These are phyloP conservation scores for Didymella lethalis DNA, from an alignment of 2,329 filamentous ascomycete genomes.

Conservation along the genomic window DNA sequence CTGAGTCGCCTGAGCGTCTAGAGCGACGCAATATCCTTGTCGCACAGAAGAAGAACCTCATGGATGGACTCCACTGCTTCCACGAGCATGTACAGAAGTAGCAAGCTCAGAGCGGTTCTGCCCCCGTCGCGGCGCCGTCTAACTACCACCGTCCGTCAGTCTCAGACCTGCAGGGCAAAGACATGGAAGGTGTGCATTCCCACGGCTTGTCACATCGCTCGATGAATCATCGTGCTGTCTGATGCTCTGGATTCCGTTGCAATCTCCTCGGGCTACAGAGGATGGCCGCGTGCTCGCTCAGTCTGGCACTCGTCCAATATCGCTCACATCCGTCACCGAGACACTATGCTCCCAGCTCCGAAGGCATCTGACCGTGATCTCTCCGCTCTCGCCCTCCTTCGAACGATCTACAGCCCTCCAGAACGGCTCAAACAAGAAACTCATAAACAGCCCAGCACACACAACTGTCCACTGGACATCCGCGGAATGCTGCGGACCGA, in stretches of 20 bases:
- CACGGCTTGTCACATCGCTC: not conserved
- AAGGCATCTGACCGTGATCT: slow-evolving; percentile 60
- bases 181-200: not conserved
- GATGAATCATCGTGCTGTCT: not conserved
- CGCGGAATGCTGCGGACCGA: too few relatives aligned
- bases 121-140: not conserved
- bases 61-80: slow-evolving; percentile 35
- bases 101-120: not conserved
- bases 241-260: not conserved
- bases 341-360: slow-evolving; percentile 69
- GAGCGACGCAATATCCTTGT: slow-evolving; percentile 32
- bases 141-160: slow-evolving; percentile 4
- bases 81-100: slow-evolving; percentile 20
- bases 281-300: not conserved
- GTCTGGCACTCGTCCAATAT: slow-evolving; percentile 66
- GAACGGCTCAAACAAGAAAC: slow-evolving; percentile 69
- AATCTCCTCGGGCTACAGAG: not conserved
- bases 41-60: slow-evolving; percentile 39
- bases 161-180: not conserved
- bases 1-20: slow-evolving; percentile 46
- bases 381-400: not conserved
- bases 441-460: slow-evolving; percentile 75
- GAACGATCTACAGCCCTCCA: slow-evolving; percentile 68
- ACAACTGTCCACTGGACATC: slow-evolving; percentile 65
- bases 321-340: slow-evolving; percentile 67